phyloP scores from a whole-genome alignment of 345 rosid genomes.

The Salix exigua region DNA sequence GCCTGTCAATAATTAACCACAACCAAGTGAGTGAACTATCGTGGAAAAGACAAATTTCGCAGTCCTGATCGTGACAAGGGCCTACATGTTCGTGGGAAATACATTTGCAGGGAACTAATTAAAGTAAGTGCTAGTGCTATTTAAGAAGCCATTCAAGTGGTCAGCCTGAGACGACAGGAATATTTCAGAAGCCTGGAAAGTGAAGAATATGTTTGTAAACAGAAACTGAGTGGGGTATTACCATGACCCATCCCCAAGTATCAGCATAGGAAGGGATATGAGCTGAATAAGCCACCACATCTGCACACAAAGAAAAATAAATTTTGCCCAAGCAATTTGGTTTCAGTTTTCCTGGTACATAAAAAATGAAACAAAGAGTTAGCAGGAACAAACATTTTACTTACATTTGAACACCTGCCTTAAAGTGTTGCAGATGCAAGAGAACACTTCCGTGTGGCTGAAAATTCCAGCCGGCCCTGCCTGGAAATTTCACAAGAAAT shows the following conservation, averaged over 20 bases:
- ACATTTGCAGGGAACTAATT: neutral
- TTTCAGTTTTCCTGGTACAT: neutral
- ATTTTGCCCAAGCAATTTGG: neutral
- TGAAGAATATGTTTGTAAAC: neutral
- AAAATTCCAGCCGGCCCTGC: slow-evolving; percentile 77
- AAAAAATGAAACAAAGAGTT: neutral
- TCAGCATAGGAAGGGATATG: slow-evolving; percentile 70
- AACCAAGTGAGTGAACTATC: neutral
- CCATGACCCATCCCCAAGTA: slow-evolving; percentile 82
- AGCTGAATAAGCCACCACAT: slow-evolving; percentile 59
- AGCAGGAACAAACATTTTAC: neutral
- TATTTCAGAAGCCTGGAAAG: neutral
- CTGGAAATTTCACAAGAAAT: slow-evolving; percentile 20
- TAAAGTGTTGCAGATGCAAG: slow-evolving; percentile 58
- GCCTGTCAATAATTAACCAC: slow-evolving; percentile 28
- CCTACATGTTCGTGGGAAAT: neutral
- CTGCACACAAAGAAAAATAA: slow-evolving; percentile 29
- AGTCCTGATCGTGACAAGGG: neutral
- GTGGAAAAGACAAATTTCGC: neutral
- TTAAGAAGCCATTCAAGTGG: neutral
- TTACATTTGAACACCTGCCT: slow-evolving; percentile 60
- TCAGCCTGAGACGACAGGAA: neutral
- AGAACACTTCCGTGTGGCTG: slow-evolving; percentile 62
- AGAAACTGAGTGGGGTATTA: slow-evolving; percentile 7
- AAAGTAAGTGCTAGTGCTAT: neutral